Percentiles rank a stretch among this genome's conserved stretches.
Conservation (phyloP, 306 rosid species). For the Cucumis melo region DNA sequence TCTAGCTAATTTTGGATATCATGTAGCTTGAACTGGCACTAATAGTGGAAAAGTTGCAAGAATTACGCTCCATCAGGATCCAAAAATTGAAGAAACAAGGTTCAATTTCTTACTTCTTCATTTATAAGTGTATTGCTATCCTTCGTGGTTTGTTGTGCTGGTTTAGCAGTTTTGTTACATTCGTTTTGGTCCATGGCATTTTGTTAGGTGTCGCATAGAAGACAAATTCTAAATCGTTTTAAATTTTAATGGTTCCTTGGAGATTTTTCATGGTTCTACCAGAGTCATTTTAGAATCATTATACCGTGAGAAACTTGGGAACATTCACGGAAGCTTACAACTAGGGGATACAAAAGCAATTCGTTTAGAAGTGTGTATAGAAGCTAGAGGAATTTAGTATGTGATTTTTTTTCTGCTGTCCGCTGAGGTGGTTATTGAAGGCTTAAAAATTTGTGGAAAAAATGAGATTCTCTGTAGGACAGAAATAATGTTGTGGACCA, state of each 20-base stretch:
- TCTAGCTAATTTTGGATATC: slow-evolving; percentile 4
- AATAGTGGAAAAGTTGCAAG: slow-evolving; percentile 81
- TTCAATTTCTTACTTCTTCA: background rate
- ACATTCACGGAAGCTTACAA: background rate
- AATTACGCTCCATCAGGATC: slow-evolving; percentile 68
- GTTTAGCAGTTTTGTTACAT: background rate
- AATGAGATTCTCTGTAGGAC: background rate
- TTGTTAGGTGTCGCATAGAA: background rate
- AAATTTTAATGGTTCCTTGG: background rate
- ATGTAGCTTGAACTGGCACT: slow-evolving; percentile 68
- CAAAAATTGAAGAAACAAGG: slow-evolving; percentile 88
- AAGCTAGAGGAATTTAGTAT: background rate
- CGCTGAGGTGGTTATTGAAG: background rate
- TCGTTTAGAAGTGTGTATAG: background rate
- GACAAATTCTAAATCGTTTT: background rate
- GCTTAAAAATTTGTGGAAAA: background rate
- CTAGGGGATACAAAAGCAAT: background rate
- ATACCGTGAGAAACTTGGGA: background rate
- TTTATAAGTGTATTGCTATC: background rate
- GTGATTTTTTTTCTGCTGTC: background rate
- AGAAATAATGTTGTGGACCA: background rate
- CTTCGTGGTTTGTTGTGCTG: background rate
- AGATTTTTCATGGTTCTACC: background rate
- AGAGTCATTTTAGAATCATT: background rate
- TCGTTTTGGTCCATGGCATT: background rate